Evolutionary conservation across 2,329 filamentous ascomycete species (phyloP), one percentile per base, ranked within the genome.

Genomic region (Ceratocystis lukuohia): DNA sequence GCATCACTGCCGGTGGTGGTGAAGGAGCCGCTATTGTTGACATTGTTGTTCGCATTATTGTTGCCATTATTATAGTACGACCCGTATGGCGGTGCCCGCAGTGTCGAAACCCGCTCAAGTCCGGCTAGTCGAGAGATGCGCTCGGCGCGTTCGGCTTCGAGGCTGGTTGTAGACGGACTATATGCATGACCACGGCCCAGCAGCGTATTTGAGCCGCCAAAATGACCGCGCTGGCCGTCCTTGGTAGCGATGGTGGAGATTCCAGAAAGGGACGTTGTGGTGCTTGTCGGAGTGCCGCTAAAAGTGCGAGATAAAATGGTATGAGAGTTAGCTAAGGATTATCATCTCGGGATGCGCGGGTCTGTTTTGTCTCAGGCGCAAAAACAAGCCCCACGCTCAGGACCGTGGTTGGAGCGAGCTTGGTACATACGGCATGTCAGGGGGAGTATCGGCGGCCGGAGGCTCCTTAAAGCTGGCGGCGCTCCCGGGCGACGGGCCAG

Each of bases 231-330:
- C 73, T 96, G 91, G 71, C 93, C 93, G 74, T 97, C 93, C 77
- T 96, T 96, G 80, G 96, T 96, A 64, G 93, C 93, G 12, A 91
- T 94, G 20, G 93, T 96, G 17, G 91, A 96, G 61, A 97, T 83
- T 50, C 91, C 87, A 30, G 91, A 96, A 72, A 97, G 87, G 64
- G 91, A 95, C 12, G 92, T 96, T 2, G 90, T 95, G 50, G 89
- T 88, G 70, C 91, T 96, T 70, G 94, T 96, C 2, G 93, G 93
- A 2, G 93, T 97, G 72, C 93, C 92, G 70, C 91, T 96, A 69
- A 53, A 53, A 53, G 22, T 10, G 15, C 10, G 6, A 56, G 22
- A 20, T 6, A 20, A 48, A 37, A n/a, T 67, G 25, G 44, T 8
- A 62, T 15, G 15, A 22, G n/a, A 22, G 56, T 59, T 17, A 59